Evolutionary conservation across 2,329 filamentous ascomycete species (phyloP).

Genomic region (Sporothrix pallida): DNA sequence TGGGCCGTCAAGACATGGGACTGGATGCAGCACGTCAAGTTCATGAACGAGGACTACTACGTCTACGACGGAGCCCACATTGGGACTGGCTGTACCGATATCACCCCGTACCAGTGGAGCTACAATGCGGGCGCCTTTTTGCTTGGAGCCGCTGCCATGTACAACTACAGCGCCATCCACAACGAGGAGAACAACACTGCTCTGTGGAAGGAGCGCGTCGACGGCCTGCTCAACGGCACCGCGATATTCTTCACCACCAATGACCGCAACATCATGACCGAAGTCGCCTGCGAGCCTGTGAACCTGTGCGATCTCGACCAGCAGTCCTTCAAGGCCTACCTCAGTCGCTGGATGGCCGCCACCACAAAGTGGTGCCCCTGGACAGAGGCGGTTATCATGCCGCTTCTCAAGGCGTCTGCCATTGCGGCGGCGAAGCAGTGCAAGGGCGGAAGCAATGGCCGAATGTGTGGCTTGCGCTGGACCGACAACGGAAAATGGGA

Average conservation of each 20-base stretch:
- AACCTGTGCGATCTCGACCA: conserved; percentile 67
- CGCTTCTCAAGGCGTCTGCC: conserved; percentile 61
- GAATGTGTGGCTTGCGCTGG: conserved; percentile 67
- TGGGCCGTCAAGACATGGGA: conserved; percentile 78
- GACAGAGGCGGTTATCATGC: conserved; percentile 59
- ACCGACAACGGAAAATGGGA: conserved; percentile 55
- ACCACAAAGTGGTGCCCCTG: conserved; percentile 69
- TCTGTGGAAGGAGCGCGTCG: conserved; percentile 63
- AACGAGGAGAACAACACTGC: conserved; percentile 38
- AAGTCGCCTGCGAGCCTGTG: conserved; percentile 68
- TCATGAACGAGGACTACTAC: conserved; percentile 63
- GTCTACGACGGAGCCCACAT: conserved; percentile 69
- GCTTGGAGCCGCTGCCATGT: conserved; percentile 70
- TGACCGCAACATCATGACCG: conserved; percentile 64
- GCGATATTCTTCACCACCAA: conserved; percentile 61
- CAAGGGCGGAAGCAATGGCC: conserved; percentile 60
- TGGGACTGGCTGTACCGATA: conserved; percentile 60
- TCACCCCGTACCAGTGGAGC: conserved; percentile 69
- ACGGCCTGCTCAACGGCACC: conserved; percentile 61
- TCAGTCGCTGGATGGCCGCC: conserved; percentile 65
- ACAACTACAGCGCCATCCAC: conserved; percentile 60
- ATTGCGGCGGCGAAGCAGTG: conserved; percentile 63
- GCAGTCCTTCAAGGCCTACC: conserved; percentile 68
- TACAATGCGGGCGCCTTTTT: conserved; percentile 73
- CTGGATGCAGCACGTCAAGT: conserved; percentile 64